phyloP scores from a whole-genome alignment of 78 protist genomes.

The Emiliania huxleyi region DNA sequence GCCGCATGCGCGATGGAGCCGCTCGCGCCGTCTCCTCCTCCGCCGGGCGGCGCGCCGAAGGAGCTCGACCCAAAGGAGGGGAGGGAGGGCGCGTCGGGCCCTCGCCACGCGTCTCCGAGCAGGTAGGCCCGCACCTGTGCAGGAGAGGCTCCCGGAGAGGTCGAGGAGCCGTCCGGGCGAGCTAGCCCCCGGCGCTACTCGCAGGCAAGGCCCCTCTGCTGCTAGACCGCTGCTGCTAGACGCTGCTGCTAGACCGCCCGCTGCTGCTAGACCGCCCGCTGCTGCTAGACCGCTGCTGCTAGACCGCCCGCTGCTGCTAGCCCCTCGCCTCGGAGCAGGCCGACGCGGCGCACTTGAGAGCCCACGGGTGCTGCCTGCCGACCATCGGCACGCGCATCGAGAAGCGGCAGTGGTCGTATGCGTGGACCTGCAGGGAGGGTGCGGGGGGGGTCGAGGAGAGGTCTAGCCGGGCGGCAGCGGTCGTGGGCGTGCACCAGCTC shows the following conservation, averaged over 20 bases:
- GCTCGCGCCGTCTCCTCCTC: no score
- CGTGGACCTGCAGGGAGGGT: not conserved
- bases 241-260: no score
- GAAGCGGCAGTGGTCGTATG: conserved; percentile 15
- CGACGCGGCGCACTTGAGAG: not conserved
- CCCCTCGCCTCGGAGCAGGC: not conserved
- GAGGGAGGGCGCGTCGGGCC: not conserved
- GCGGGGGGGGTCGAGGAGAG: no score
- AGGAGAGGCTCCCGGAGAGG: no score
- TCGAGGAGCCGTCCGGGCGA: no score
- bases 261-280: no score
- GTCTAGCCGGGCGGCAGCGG: not conserved
- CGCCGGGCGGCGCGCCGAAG: not conserved
- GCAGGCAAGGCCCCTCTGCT: no score
- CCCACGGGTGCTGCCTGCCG: conserved; percentile 8
- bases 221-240: no score
- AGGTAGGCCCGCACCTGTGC: conserved; percentile 6
- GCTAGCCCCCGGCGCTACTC: no score
- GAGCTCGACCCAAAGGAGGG: not conserved
- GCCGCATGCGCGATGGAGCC: no score
- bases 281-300: no score
- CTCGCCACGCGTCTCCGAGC: not conserved
- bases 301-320: no score
- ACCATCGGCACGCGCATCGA: not conserved
- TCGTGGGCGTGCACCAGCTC: conserved; percentile 20